Evolutionary conservation across 768 basidiomycete genomes (phyloP).

Genomic region (Mycena venus): DNA sequence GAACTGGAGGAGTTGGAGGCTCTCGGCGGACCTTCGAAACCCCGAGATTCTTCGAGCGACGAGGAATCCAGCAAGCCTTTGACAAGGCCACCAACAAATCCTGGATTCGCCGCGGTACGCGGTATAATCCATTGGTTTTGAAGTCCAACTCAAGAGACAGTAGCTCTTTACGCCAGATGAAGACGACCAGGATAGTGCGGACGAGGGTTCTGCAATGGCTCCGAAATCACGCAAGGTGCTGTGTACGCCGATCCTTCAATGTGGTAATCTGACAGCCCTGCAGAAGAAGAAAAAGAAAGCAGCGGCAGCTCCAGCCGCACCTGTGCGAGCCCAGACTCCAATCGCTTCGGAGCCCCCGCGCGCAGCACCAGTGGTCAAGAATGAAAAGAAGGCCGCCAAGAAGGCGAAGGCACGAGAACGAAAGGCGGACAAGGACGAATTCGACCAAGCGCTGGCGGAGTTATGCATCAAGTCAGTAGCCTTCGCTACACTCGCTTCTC

Average conservation of each 20-base stretch:
- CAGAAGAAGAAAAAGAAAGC: conserved; percentile 61
- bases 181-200: conserved; percentile 41
- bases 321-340: conserved; percentile 20
- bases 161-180: conserved; percentile 59
- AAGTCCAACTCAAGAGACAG: conserved; percentile 34
- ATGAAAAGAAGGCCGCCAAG: conserved; percentile 72
- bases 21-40: conserved; percentile 53
- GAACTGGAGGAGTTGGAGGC: conserved; percentile 85
- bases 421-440: conserved; percentile 78
- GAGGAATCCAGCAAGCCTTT: conserved; percentile 45
- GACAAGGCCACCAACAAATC: conserved; percentile 27
- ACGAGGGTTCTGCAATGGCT: conserved; percentile 44
- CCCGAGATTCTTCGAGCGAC: conserved; percentile 50
- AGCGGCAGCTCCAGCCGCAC: conserved; percentile 18
- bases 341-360: conserved; percentile 4
- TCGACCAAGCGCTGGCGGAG: conserved; percentile 88
- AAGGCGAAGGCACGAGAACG: conserved; percentile 77
- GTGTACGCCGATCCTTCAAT: background rate
- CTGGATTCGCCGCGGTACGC: conserved; percentile 63
- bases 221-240: conserved; percentile 56
- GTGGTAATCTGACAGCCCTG: conserved; percentile 24
- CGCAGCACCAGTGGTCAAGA: conserved; percentile 40
- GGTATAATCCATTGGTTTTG: background rate
- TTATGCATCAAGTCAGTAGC: conserved; percentile 84
- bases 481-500: background rate